phyloP scores from a whole-genome alignment of 2,329 filamentous ascomycete genomes.

The Dothistroma septosporum region DNA sequence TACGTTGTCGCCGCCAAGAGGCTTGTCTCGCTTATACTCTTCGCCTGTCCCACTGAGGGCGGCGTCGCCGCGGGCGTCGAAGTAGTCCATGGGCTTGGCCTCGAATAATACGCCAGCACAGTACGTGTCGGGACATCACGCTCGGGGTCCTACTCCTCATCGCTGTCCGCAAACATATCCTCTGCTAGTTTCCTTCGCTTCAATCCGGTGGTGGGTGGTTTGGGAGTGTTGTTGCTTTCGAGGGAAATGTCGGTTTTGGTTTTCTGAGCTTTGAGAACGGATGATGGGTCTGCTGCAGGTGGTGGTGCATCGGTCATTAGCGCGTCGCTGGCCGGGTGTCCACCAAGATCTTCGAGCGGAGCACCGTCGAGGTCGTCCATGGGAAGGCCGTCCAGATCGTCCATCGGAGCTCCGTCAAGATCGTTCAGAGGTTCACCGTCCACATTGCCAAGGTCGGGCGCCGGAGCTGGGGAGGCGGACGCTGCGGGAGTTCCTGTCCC shows the following conservation, averaged over 20 bases:
- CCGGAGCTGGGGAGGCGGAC: conserved; percentile 12
- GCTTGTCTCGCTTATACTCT: neutral
- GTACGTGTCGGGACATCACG: conserved; percentile 1
- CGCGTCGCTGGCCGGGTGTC: conserved; percentile 11
- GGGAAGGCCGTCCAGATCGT: conserved; percentile 23
- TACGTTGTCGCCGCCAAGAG: neutral
- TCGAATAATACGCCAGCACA: neutral
- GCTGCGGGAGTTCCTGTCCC: conserved; percentile 37
- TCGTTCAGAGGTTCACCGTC: conserved; percentile 43
- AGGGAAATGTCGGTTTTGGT: conserved; percentile 25
- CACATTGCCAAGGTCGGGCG: conserved; percentile 46
- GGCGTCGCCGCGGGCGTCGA: neutral
- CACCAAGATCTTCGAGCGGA: conserved; percentile 3
- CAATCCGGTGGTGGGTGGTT: conserved; percentile 25
- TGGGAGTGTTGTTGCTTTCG: conserved; percentile 25
- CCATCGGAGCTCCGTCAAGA: conserved; percentile 32
- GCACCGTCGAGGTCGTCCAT: conserved; percentile 11
- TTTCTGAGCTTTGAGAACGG: neutral
- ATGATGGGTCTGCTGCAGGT: conserved; percentile 19
- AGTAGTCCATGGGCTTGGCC: neutral
- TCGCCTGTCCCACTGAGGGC: neutral
- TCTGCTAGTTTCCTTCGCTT: conserved; percentile 69
- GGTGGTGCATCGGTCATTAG: conserved; percentile 18
- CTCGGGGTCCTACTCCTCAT: conserved; percentile 42
- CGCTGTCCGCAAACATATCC: conserved; percentile 83